Base-by-base conservation (phyloP, 805 yeast species). In the Saccharomycopsis capsularis region DNA sequence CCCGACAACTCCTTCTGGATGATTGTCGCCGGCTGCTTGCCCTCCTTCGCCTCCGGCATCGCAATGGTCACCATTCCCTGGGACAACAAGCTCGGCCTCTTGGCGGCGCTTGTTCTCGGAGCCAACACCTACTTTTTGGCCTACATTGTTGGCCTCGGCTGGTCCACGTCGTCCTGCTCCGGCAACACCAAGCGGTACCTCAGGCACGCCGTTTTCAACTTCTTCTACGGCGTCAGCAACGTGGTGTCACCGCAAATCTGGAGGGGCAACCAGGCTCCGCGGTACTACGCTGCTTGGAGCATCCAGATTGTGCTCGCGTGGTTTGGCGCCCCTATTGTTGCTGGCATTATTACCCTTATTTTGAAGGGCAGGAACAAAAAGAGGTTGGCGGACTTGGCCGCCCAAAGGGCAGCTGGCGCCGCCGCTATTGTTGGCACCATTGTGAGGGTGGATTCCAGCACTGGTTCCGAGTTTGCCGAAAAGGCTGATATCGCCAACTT, bases 181-280 rank as follows among this genome's bases (percentile, higher is more conserved):
- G 75, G 75, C 36, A 66, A 71, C 55, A 68, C 78, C 3, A 75
- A 75, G 59, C 65, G 67, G 49, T 51, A 70, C 7, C 62, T 66
- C 5, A 66, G 74, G 57, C 69, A 65, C 25, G 65, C 64, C 18
- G 55, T 70, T 55, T 61, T 63, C 50, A 64, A 68, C 62, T 56
- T 65, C 3, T 59, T 63, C 0, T 75, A 74, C 55, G 63, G 69
- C 36, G 54, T 72, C 36, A 63, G 69, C 4, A 75, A 75, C 54
- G 60, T 74, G 30, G 63, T 73, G 29, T 68, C 76, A 5, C 74
- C 79, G 2, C 79, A 75, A 55, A 57, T 74, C 32, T 75, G 77
- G 76, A 62, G 62, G 34, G 57, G 58, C 7, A 58, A 51, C 27
- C 52, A 48, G 38, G 45, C 41, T 18, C 80, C 80, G 34, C 53